Conservation (phyloP, 352 stramenopile species). For the Aphanomyces euteiches region DNA sequence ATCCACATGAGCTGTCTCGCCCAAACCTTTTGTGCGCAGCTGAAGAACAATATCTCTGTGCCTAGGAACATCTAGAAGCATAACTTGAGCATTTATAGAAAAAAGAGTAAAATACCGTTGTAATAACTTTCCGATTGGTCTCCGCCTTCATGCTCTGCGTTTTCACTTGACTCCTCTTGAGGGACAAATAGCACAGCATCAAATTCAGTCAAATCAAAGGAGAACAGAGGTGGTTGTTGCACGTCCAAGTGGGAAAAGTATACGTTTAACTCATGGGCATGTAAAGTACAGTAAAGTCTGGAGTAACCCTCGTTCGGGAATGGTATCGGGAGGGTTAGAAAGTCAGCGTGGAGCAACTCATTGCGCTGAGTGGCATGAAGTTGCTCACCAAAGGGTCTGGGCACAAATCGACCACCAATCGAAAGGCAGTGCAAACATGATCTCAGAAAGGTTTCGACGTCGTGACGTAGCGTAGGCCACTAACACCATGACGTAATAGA, state of each 20-base stretch:
- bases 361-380: conserved; percentile 38
- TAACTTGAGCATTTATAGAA: not conserved
- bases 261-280: not conserved
- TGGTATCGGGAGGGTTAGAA: conserved; percentile 32
- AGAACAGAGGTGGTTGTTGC: conserved; percentile 4
- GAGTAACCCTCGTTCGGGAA: conserved; percentile 18
- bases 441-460: conserved; percentile 25
- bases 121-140: too few species aligned
- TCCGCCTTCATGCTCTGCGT: too few species aligned
- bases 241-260: conserved; percentile 6
- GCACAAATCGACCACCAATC: conserved; percentile 12
- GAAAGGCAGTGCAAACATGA: conserved; percentile 26
- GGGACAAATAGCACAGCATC: conserved; percentile 18
- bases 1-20: not conserved
- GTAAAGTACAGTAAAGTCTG: not conserved
- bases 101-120: too few species aligned
- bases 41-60: conserved; percentile 20
- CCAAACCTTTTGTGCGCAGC: not conserved
- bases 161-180: not conserved
- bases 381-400: conserved; percentile 31
- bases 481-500: not conserved
- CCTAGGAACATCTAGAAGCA: not conserved
- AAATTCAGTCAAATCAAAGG: conserved; percentile 17
- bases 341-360: conserved; percentile 42
- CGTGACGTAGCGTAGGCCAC: conserved; percentile 24